Percentiles rank a stretch among this genome's conserved stretches.
These are phyloP conservation scores for Trichoderma afroharzianum DNA, from an alignment of 2,329 filamentous ascomycete species.

Conservation along the genomic window DNA sequence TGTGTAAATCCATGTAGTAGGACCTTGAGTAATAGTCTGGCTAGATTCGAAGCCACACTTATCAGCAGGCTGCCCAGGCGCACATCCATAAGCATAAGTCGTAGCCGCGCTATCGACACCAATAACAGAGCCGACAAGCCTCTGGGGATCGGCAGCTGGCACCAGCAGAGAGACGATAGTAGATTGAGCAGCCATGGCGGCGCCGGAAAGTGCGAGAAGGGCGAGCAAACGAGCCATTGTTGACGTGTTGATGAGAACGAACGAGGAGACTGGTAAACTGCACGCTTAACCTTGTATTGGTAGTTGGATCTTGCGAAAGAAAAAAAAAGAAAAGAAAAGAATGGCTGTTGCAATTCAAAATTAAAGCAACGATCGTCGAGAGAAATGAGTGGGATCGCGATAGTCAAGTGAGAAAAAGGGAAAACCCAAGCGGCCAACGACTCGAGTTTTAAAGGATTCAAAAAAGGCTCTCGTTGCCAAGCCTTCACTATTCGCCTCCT, in stretches of 20 bases:
- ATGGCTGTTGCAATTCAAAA: not conserved
- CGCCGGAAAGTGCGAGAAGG: slow-evolving; percentile 25
- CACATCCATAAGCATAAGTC: slow-evolving; percentile 30
- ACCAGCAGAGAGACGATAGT: slow-evolving; percentile 28
- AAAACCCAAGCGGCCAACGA: not conserved
- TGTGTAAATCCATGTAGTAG: slow-evolving; percentile 23
- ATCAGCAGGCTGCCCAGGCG: not conserved
- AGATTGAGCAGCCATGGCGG: slow-evolving; percentile 27
- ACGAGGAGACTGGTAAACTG: not conserved
- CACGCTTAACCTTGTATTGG: not conserved
- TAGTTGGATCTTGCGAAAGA: not conserved
- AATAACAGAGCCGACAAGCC: slow-evolving; percentile 20
- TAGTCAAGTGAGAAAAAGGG: not conserved
- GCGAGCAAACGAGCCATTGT: slow-evolving; percentile 23
- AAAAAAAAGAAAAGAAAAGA: not conserved
- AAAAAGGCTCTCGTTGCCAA: not conserved
- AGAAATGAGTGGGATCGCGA: not conserved
- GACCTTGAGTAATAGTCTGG: slow-evolving; percentile 29
- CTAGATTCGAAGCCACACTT: not conserved
- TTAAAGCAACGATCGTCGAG: not conserved
- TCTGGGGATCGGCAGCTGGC: slow-evolving; percentile 23
- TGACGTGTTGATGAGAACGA: not conserved
- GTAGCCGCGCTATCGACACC: slow-evolving; percentile 23
- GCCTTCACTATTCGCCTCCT: not conserved
- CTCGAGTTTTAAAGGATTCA: not conserved